These are phyloP conservation scores for Mantamonas sphyraenae DNA, from an alignment of 78 protist genomes.

Conservation along the genomic window DNA sequence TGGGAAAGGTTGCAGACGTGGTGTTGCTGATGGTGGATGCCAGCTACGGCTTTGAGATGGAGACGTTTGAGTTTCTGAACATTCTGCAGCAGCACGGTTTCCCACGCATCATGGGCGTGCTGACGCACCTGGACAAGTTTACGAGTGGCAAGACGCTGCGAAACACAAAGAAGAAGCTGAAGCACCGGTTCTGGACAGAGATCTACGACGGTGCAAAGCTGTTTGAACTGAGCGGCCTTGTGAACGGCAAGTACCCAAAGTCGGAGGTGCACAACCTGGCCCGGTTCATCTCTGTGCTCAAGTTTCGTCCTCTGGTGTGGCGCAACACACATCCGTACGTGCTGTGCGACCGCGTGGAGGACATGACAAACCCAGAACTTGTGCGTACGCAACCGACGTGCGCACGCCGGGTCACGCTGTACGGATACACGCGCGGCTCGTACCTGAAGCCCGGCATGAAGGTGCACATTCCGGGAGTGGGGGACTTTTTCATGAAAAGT, in stretches of 20 bases:
- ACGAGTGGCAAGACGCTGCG: constrained; percentile 60
- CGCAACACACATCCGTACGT: constrained; percentile 89
- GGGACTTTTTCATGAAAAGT: constrained; percentile 77
- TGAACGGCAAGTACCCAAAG: constrained; percentile 70
- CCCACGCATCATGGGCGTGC: constrained; percentile 91
- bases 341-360: constrained; percentile 69
- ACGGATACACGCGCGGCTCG: constrained; percentile 94
- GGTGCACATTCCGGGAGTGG: constrained; percentile 94
- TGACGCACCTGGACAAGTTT: constrained; percentile 95
- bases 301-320: constrained; percentile 89
- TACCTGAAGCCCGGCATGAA: constrained; percentile 58
- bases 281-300: constrained; percentile 86
- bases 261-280: constrained; percentile 87
- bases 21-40: constrained; percentile 94
- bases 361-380: constrained; percentile 80
- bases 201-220: constrained; percentile 95
- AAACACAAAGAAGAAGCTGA: constrained; percentile 74
- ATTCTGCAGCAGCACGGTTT: constrained; percentile 94
- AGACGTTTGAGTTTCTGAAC: constrained; percentile 97
- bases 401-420: constrained; percentile 48
- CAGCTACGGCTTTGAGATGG: constrained; percentile 96
- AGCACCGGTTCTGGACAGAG: constrained; percentile 93
- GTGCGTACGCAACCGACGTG: constrained; percentile 43
- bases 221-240: constrained; percentile 86
- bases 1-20: constrained; percentile 95